Percentiles rank a stretch among this genome's conserved stretches.
Conservation (phyloP, 768 basidiomycete genomes). For the Leccinum imitatum region DNA sequence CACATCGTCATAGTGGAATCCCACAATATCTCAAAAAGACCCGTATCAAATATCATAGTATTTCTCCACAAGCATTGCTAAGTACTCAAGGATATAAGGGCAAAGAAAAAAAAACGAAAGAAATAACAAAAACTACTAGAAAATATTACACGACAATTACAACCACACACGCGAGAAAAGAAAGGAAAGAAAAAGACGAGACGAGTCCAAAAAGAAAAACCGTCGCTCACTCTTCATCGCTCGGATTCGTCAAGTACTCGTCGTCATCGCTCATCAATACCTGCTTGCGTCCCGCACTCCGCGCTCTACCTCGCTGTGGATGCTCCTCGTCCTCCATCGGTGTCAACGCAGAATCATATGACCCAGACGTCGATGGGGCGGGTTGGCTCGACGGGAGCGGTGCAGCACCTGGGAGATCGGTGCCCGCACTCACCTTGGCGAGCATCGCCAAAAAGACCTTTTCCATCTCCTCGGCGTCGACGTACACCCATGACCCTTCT, state of each 20-base stretch:
- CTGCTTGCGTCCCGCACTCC: constrained; percentile 66
- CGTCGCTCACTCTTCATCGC: constrained; percentile 59
- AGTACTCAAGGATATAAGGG: neutral
- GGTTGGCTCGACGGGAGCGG: constrained; percentile 29
- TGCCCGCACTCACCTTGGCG: constrained; percentile 60
- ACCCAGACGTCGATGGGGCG: constrained; percentile 40
- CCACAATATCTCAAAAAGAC: too few species aligned
- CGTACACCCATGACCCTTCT: constrained; percentile 93
- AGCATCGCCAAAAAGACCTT: constrained; percentile 78
- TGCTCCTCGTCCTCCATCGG: constrained; percentile 83
- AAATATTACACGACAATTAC: neutral
- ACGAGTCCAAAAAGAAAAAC: neutral
- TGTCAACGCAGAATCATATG: constrained; percentile 66
- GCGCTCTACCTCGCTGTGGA: constrained; percentile 52
- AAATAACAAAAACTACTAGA: neutral
- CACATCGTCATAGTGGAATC: too few species aligned
- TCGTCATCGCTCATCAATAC: constrained; percentile 69
- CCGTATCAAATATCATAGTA: too few species aligned
- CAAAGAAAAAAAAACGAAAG: neutral
- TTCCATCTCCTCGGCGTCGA: constrained; percentile 94
- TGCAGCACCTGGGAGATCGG: constrained; percentile 74
- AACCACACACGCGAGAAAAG: neutral
- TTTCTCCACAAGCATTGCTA: too few species aligned
- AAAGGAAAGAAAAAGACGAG: neutral
- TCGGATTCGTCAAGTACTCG: constrained; percentile 64